Evolutionary conservation across 176 grass and related monocot genomes (phyloP).

Genomic region (Calamus simplicifolius): DNA sequence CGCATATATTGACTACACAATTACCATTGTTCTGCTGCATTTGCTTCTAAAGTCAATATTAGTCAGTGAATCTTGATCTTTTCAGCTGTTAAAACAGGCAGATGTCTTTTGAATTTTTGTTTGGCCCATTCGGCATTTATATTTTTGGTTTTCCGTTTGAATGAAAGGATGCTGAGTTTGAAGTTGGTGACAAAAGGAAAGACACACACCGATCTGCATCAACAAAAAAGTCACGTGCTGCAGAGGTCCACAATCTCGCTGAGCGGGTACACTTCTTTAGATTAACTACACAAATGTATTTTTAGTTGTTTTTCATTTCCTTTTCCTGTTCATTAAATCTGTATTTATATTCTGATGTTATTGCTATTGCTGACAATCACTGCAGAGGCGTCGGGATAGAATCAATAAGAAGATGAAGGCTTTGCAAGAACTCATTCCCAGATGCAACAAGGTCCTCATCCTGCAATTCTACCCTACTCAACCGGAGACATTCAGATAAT

Average conservation of each 20-base stretch:
- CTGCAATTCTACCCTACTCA: background rate
- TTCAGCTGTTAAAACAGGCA: too few relatives aligned
- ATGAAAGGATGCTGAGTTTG: slow-evolving; percentile 9
- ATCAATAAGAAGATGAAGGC: slow-evolving; percentile 20
- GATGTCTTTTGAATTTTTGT: too few relatives aligned
- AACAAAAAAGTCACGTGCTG: slow-evolving; percentile 13
- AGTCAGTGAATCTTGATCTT: too few relatives aligned
- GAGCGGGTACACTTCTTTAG: slow-evolving; percentile 15
- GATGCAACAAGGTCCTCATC: slow-evolving; percentile 7
- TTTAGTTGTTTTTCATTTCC: too few relatives aligned
- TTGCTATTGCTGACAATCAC: too few relatives aligned
- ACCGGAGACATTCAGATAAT: background rate
- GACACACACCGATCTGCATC: background rate
- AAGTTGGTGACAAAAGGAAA: slow-evolving; percentile 8
- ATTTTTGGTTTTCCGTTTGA: slow-evolving; percentile 1
- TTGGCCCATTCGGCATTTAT: too few relatives aligned
- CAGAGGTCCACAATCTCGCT: slow-evolving; percentile 30
- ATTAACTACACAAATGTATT: too few relatives aligned
- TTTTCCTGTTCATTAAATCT: too few relatives aligned
- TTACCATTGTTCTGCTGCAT: too few relatives aligned
- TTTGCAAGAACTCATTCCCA: slow-evolving; percentile 23
- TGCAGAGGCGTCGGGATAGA: slow-evolving; percentile 11
- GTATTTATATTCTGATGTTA: too few relatives aligned
- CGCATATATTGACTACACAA: too few relatives aligned
- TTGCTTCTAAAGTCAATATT: too few relatives aligned